A percentile compares a stretch with the other conserved stretches of the same genome.
Evolutionary conservation across 768 basidiomycete genomes (phyloP).

Genomic region (Tricholoma bakamatsutake): DNA sequence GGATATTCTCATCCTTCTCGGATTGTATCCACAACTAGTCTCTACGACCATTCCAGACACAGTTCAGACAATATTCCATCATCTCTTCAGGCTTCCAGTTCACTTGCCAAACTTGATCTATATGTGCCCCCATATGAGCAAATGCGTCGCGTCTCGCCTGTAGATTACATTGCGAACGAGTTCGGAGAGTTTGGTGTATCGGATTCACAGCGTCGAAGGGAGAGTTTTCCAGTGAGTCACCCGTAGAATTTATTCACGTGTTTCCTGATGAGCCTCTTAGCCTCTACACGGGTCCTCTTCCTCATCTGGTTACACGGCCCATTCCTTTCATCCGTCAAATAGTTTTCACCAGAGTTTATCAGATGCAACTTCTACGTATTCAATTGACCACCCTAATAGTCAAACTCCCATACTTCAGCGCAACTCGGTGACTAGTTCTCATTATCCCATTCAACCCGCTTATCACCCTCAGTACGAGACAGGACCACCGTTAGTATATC

Average conservation of each 20-base stretch:
- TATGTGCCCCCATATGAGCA: constrained; percentile 75
- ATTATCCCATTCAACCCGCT: constrained; percentile 27
- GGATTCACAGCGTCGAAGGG: constrained; percentile 40
- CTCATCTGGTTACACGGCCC: constrained; percentile 23
- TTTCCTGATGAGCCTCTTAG: constrained; percentile 13
- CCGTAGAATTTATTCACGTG: background rate
- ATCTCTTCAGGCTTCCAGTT: constrained; percentile 55
- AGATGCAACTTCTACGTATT: constrained; percentile 26
- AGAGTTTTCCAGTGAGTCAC: constrained; percentile 53
- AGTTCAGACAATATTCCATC: constrained; percentile 52
- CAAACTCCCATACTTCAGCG: constrained; percentile 26
- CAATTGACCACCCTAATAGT: constrained; percentile 38
- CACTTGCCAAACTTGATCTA: constrained; percentile 55
- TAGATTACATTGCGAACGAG: constrained; percentile 56
- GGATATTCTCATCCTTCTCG: constrained; percentile 24
- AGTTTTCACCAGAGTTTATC: constrained; percentile 33
- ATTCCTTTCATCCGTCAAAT: constrained; percentile 29
- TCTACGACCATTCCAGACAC: constrained; percentile 32
- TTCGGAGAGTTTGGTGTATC: constrained; percentile 62
- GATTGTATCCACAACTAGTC: constrained; percentile 26
- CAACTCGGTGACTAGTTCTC: constrained; percentile 19
- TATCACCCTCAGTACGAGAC: constrained; percentile 36
- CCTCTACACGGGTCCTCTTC: constrained; percentile 35
- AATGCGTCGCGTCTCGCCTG: constrained; percentile 31
- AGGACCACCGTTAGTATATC: constrained; percentile 24